Percentiles rank a stretch among this genome's conserved stretches.
Evolutionary conservation across 2,329 filamentous ascomycete species (phyloP).

Genomic region (Pyricularia grisea): DNA sequence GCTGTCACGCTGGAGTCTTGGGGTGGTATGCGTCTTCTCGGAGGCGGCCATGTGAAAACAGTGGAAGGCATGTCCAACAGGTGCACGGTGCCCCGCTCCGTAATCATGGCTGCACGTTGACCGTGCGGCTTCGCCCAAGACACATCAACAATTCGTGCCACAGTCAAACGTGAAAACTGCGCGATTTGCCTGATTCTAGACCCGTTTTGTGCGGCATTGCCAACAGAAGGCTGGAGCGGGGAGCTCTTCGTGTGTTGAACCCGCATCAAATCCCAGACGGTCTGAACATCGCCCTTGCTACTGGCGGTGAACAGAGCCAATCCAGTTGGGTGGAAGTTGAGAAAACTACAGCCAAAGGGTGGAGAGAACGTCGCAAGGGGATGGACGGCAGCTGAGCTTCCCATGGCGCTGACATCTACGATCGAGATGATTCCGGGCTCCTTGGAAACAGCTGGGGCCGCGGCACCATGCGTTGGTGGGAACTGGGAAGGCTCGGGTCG

Average conservation of each 20-base stretch:
- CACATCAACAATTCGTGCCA: conserved; percentile 83
- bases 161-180: conserved; percentile 83
- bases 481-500: conserved; percentile 48
- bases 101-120: conserved; percentile 79
- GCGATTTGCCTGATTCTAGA: conserved; percentile 73
- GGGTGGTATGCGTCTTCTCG: conserved; percentile 38
- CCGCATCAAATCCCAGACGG: conserved; percentile 69
- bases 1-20: conserved; percentile 33
- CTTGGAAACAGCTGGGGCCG: conserved; percentile 45
- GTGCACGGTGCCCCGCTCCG: conserved; percentile 91
- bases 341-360: conserved; percentile 67
- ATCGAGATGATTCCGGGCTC: conserved; percentile 70
- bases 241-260: conserved; percentile 55
- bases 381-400: conserved; percentile 40
- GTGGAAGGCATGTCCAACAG: conserved; percentile 77
- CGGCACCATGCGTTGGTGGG: conserved; percentile 64
- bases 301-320: conserved; percentile 70
- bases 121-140: conserved; percentile 76
- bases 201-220: conserved; percentile 33
- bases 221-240: conserved; percentile 40
- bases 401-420: conserved; percentile 57
- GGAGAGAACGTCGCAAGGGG: conserved; percentile 63
- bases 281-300: conserved; percentile 74
- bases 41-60: conserved; percentile 81
- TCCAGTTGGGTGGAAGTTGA: conserved; percentile 69